Conservation (phyloP, 73 alveolate genomes). For the Uronychia setigera region DNA sequence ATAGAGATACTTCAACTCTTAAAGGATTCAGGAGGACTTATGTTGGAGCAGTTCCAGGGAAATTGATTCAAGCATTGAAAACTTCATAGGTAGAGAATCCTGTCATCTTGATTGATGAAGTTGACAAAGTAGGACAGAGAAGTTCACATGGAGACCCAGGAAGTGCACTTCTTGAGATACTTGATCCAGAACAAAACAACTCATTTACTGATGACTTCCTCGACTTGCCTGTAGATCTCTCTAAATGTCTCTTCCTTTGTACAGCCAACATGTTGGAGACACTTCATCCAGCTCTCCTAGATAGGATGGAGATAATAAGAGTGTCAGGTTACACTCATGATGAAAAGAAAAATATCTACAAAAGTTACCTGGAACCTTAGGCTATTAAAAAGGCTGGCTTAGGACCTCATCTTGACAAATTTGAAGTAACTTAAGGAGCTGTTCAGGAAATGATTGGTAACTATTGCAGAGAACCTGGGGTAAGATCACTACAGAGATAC, state of each 20-base stretch:
- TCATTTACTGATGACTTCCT: conserved; percentile 77
- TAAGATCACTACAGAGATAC: conserved; percentile 75
- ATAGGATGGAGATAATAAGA: conserved; percentile 79
- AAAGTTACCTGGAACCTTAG: conserved; percentile 49
- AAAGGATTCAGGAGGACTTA: conserved; percentile 89
- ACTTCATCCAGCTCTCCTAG: conserved; percentile 65
- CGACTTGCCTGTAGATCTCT: conserved; percentile 76
- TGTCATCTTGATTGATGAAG: conserved; percentile 83
- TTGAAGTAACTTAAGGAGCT: conserved; percentile 41
- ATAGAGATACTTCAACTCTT: conserved; percentile 79
- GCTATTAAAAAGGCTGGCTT: conserved; percentile 59
- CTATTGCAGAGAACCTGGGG: conserved; percentile 88
- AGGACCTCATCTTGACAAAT: conserved; percentile 1
- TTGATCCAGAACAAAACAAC: conserved; percentile 83
- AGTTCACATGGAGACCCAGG: conserved; percentile 85
- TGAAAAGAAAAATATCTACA: conserved; percentile 73
- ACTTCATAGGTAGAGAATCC: conserved; percentile 79
- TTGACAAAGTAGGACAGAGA: conserved; percentile 76
- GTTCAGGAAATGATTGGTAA: conserved; percentile 64
- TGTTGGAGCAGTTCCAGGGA: conserved; percentile 91
- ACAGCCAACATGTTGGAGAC: conserved; percentile 86
- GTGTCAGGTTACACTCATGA: conserved; percentile 81
- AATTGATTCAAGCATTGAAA: conserved; percentile 74
- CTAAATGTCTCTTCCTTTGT: conserved; percentile 77
- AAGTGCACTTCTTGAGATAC: conserved; percentile 74